These are phyloP conservation scores for Draba incana DNA, from an alignment of 345 rosid species.

Conservation along the genomic window DNA sequence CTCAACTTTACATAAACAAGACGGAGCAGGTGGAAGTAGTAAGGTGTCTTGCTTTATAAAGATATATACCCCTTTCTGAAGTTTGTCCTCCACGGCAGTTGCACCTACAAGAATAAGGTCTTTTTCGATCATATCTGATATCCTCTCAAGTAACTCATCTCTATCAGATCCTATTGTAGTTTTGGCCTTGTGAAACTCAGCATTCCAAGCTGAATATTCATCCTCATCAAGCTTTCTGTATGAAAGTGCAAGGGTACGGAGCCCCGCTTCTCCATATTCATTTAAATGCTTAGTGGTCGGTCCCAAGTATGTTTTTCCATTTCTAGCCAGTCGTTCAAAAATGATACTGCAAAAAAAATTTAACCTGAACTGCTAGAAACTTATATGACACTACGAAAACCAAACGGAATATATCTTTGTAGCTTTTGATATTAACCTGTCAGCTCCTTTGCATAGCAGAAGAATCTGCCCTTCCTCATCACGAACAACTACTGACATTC, in stretches of 20 bases:
- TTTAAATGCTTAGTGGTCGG: conserved; percentile 77
- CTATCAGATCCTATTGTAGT: conserved; percentile 75
- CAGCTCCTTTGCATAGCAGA: conserved; percentile 95
- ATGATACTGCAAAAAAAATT: conserved; percentile 64
- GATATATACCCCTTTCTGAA: conserved; percentile 83
- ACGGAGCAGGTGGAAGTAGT: conserved; percentile 1
- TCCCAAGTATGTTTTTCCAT: conserved; percentile 66
- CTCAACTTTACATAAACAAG: conserved; percentile 37
- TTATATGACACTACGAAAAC: background rate
- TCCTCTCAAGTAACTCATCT: conserved; percentile 73
- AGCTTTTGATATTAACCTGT: conserved; percentile 59
- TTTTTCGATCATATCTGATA: conserved; percentile 84
- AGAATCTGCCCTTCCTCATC: conserved; percentile 79
- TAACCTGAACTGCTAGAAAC: conserved; percentile 15
- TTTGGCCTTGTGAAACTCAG: conserved; percentile 81
- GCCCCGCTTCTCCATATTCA: conserved; percentile 94
- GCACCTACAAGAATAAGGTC: conserved; percentile 92
- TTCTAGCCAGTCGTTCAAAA: conserved; percentile 82
- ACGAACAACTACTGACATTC: conserved; percentile 88
- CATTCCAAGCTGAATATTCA: conserved; percentile 78
- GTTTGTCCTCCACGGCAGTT: conserved; percentile 97
- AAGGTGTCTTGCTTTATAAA: conserved; percentile 18
- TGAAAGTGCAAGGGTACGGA: conserved; percentile 87
- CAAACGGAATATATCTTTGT: background rate
- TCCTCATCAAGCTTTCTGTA: conserved; percentile 73